These are phyloP conservation scores for Chalciporus chontae DNA, from an alignment of 768 basidiomycete genomes.

Conservation along the genomic window DNA sequence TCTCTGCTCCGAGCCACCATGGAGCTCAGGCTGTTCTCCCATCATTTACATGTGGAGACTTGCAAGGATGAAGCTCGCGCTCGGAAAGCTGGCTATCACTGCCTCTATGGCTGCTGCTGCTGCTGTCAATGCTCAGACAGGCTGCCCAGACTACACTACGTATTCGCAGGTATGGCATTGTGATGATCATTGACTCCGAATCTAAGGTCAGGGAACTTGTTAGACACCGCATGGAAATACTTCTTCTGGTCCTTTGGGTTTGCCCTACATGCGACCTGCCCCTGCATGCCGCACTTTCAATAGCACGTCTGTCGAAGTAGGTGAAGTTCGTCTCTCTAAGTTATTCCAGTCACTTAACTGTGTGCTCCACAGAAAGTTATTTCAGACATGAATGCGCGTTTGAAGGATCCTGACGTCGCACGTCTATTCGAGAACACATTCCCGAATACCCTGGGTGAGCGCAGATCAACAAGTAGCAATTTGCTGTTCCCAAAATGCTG, in stretches of 20 bases:
- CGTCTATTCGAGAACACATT: constrained; percentile 80
- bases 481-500: background rate
- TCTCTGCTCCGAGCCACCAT: constrained; percentile 1
- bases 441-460: constrained; percentile 73
- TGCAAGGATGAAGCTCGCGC: constrained; percentile 18
- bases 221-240: constrained; percentile 58
- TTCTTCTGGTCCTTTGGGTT: constrained; percentile 55
- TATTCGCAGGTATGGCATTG: constrained; percentile 48
- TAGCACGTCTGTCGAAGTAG: constrained; percentile 70
- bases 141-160: constrained; percentile 60
- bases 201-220: background rate
- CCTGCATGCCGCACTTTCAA: constrained; percentile 73
- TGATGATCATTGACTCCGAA: background rate
- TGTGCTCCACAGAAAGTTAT: constrained; percentile 55
- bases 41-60: constrained; percentile 10
- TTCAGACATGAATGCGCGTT: constrained; percentile 61
- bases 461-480: background rate
- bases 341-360: background rate
- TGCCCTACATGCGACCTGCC: constrained; percentile 73
- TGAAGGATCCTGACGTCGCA: constrained; percentile 77
- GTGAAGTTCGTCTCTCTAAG: background rate
- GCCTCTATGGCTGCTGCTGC: constrained; percentile 23
- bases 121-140: constrained; percentile 21
- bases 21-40: constrained; percentile 1
- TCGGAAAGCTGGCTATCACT: constrained; percentile 21